Evolutionary conservation across 257 asterid species (phyloP), one percentile per base, ranked within the genome.

Genomic region (Nemophila menziesii): DNA sequence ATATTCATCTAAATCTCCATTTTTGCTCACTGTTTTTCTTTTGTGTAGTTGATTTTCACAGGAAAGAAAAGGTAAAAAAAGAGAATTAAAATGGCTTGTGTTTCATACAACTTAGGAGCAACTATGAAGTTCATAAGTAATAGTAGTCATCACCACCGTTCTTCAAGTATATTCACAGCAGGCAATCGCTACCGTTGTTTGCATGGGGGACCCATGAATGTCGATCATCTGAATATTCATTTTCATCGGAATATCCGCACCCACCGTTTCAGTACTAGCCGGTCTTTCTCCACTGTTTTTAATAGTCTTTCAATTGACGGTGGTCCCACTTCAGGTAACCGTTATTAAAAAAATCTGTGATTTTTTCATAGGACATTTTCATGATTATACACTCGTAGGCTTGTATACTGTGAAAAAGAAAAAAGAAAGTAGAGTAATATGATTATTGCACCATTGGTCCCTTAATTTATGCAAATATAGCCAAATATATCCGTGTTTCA

Each of bases 271-370:
- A 26, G 15, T 20, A 27, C 14, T 33, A 19, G 38, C 23, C 39
- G 45, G 14, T 52, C 61, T 20, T 43, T 61, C 3, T 17, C 50
- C 55, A 40, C 68, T 4, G 62, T 71, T 33, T 24, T 65, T 41
- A 56, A 53, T 23, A 26, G 78, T 29, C 17, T 64, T 45, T 49
- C 64, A 5, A 50, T 7, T 36, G 59, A 73, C 44, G 77, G 52
- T 49, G 20, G 48, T 26, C 33, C 58, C 44, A n/a, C 61, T 23
- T 15, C 39, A 22, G 61, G 61, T 57, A 51, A 44, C 29, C 9
- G 20, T 12, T 39, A 2, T 16, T 13, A 5, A 7, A 5, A 13
- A 16, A 16, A 43, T 1, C 33, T 15, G 19, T 19, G 11, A 2
- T 17, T 15, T 55, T 19, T 27, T 18, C 5, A n/a, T n/a, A n/a